Evolutionary conservation across 176 grass and related monocot genomes (phyloP), one percentile per base, ranked within the genome.

Genomic region (Rhynchospora breviuscula): DNA sequence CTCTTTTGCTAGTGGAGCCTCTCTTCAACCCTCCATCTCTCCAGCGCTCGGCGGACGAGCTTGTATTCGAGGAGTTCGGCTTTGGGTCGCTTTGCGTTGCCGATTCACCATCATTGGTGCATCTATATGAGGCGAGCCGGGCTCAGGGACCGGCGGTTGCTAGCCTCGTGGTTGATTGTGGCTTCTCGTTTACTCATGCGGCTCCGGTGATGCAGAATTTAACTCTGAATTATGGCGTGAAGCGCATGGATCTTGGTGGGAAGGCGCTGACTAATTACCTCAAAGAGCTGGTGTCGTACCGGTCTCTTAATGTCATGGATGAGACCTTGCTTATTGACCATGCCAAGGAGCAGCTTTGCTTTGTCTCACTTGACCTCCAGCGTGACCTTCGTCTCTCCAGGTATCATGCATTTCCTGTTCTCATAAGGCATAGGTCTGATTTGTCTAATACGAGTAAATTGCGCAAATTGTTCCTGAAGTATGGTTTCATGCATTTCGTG

Each of bases 191-290:
- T 88, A 95, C 92, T 17, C 95, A 98, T 18, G 92, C 95, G 7
- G 92, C 89, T 33, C 92, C 92, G 48, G 95, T 98, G 49, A 61
- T 98, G 70, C 91, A 98, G 68, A 98, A 93, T 69, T 90, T 93
- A 64, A 93, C 92, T 3, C 85, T 98, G 49, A 98, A 98, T 85
- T 98, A 98, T 59, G 95, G 86, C 23, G 85, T 93, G 74, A 83
- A 68, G 4, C 87, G 95, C 59, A 91, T 98, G 89, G 95, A 95
- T 85, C 92, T 98, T 59, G 95, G 95, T 10, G 92, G 95, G 47
- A 95, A 98, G 88, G 92, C 92, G 47, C 88, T 98, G 62, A 95
- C 92, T 5, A 95, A 98, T 54, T 98, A 95, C 76, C 95, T 98
- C 86, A 98, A 98, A 80, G 95, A 98, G 82, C 88, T 98, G 6